Evolutionary conservation across 2,329 filamentous ascomycete genomes (phyloP).

Genomic region (Clonostachys sp.): DNA sequence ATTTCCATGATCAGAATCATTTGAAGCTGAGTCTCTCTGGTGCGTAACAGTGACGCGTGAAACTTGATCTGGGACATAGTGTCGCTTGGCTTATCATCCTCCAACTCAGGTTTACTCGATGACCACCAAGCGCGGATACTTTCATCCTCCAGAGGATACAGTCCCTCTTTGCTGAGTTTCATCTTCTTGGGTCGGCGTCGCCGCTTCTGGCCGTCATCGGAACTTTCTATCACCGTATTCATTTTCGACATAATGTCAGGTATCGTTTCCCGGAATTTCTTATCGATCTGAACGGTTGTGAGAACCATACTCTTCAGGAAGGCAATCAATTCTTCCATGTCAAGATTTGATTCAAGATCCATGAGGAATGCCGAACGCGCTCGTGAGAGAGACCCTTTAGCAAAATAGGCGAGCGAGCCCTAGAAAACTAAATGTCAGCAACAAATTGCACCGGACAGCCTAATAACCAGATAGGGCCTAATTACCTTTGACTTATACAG

Average conservation of each 20-base stretch:
- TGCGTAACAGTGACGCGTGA: conserved; percentile 61
- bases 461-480: not conserved
- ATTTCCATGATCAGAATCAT: conserved; percentile 77
- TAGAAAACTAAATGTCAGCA: conserved; percentile 16
- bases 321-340: conserved; percentile 58
- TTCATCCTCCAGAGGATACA: conserved; percentile 63
- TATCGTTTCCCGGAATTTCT: conserved; percentile 72
- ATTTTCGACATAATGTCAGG: conserved; percentile 56
- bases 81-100: conserved; percentile 41
- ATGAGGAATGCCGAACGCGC: conserved; percentile 67
- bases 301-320: conserved; percentile 69
- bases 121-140: conserved; percentile 68
- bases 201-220: conserved; percentile 38
- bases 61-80: conserved; percentile 52
- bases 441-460: not conserved
- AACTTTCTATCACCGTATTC: conserved; percentile 51
- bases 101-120: conserved; percentile 45
- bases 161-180: conserved; percentile 62
- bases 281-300: conserved; percentile 65
- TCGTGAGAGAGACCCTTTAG: conserved; percentile 74
- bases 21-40: conserved; percentile 75
- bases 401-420: conserved; percentile 78
- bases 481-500: conserved; percentile 60
- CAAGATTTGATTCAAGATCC: conserved; percentile 53
- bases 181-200: conserved; percentile 58